Conservation (phyloP, 208 protist species). For the Leishmania arabica region DNA sequence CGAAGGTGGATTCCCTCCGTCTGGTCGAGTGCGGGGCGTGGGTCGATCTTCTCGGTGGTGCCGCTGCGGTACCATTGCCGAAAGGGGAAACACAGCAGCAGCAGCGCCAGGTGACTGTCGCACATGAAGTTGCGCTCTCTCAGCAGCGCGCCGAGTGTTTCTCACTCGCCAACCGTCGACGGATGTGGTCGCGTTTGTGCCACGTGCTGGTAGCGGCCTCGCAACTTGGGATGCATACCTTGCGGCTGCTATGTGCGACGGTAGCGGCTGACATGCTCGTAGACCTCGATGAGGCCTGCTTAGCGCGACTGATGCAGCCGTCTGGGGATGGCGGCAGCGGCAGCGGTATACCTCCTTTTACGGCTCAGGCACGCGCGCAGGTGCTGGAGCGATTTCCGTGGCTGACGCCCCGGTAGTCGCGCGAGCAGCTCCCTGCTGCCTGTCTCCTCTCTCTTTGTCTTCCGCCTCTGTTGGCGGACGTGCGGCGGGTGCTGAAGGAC, state of each 20-base stretch:
- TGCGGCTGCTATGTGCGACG: slow-evolving; percentile 53
- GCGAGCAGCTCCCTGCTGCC: background rate
- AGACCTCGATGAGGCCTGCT: slow-evolving; percentile 39
- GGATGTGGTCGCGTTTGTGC: slow-evolving; percentile 36
- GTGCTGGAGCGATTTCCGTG: slow-evolving; percentile 35
- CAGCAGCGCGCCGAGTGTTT: slow-evolving; percentile 13
- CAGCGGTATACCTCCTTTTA: slow-evolving; percentile 34
- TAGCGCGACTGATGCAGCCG: slow-evolving; percentile 34
- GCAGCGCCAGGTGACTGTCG: background rate
- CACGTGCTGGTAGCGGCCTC: slow-evolving; percentile 56
- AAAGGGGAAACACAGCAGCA: background rate
- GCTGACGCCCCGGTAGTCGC: slow-evolving; percentile 10
- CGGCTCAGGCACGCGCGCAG: slow-evolving; percentile 38
- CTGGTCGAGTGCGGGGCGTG: slow-evolving; percentile 37
- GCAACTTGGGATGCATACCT: slow-evolving; percentile 42
- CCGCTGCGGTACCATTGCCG: background rate
- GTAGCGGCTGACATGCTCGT: slow-evolving; percentile 67
- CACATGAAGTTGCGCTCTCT: background rate
- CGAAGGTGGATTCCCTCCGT: slow-evolving; percentile 10
- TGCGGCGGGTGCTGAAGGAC: background rate
- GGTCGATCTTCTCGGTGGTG: slow-evolving; percentile 44
- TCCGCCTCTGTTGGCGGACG: background rate
- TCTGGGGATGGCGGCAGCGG: background rate
- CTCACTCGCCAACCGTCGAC: slow-evolving; percentile 19
- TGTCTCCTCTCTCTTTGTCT: background rate